Evolutionary conservation across 192 early-diverging fungal species (phyloP), one percentile per base, ranked within the genome.

Genomic region (Bifiguratus adelaidae): DNA sequence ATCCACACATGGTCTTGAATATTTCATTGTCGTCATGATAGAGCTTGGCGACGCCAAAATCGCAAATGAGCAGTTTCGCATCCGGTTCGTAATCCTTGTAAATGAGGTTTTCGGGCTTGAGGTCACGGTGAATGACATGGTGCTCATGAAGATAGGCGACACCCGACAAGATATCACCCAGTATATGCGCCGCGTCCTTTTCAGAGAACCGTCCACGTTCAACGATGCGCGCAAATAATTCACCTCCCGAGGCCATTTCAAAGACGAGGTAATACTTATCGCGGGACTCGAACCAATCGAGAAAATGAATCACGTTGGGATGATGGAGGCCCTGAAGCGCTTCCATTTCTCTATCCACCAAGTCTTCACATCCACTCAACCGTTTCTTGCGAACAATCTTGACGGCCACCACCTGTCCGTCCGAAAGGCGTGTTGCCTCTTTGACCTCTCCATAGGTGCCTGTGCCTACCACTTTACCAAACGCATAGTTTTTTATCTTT

Each of bases 271-370:
- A n/a, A n/a, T n/a, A n/a, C n/a, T n/a, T n/a, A n/a, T n/a, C n/a
- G n/a, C 59, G 34, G 7, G 59, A 61, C 36, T 66, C 73, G 51
- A 55, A 86, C 76, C 67, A 86, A 61, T 89, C 86, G 57, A 76
- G 69, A 52, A 89, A 78, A 23, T 86, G 80, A 47, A 92, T 86
- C 32, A 96, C 85, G 74, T 94, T 83, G 18, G 80, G 81, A 72
- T 94, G 91, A 50, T 85, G 73, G 30, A 96, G 60, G 42, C 70
- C 73, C 41, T 80, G 75, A 56, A 96, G 71, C 23, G 92, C 82
- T 29, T 86, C 71, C 59, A 96, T 90, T 63, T 97, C 93, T 60
- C 85, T 85, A 37, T 83, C 53, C 11, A 97, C 90, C 85, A 97
- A 83, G 30, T 81, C 73, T 50, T 83, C 87, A 50, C 90, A 79